Evolutionary conservation across 345 rosid species (phyloP), one percentile per base, ranked within the genome.

Genomic region (Iberis pinnata): DNA sequence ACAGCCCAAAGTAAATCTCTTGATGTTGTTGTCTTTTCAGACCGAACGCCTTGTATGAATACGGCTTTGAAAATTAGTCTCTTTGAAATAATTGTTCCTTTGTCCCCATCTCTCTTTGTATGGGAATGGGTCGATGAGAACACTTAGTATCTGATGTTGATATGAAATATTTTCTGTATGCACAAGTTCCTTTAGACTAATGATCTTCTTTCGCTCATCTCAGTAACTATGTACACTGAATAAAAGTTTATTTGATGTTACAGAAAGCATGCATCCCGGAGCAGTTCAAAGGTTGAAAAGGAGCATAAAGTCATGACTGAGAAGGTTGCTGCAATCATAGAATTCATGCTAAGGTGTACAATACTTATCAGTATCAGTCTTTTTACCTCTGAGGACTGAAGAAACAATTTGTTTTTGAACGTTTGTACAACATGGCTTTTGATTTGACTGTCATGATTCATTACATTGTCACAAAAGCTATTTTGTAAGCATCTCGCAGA

Each of bases 201-300:
- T 43, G 24, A 35, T 52, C 19, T 56, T 49, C 8, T 22, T n/a
- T 56, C 31, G 29, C 15, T 48, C 56, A 48, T 38, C 16, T 47
- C 26, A 20, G 38, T 58, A 49, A 26, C 25, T 6, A 1, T 15
- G 15, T 42, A 50, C 37, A 20, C 49, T 66, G 42, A 43, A 60
- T 14, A 18, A 42, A 25, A 17, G 43, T 13, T 32, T 40, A 12
- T 26, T 57, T 59, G 18, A 55, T 67, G 52, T 71, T 58, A 64
- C 82, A 90, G 98, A 75, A 81, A 72, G 70, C 75, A 60, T 50
- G 61, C 80, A 58, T 75, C 76, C 43, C 72, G 78, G 43, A 72
- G 64, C 73, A 46, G 49, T 36, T 62, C 71, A 47, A 75, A 64
- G 61, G 67, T 35, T 44, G 77, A 56, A 18, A 78, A 73, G 48